phyloP scores from a whole-genome alignment of 345 rosid species.

The Eucalyptus rudis region DNA sequence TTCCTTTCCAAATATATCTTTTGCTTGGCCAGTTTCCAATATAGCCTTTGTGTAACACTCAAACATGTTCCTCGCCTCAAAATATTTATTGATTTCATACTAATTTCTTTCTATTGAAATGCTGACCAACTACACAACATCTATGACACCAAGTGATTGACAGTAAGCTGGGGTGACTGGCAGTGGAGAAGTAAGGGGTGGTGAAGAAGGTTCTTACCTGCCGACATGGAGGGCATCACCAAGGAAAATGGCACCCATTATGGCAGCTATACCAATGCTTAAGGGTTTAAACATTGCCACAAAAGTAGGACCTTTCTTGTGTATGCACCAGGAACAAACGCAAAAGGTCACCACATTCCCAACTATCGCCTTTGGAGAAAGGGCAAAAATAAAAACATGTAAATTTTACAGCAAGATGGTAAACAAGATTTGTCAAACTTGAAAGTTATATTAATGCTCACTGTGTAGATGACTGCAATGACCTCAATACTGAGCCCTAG shows the following conservation, averaged over 20 bases:
- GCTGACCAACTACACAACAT: background rate
- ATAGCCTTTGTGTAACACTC: background rate
- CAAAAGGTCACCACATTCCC: slow-evolving; percentile 19
- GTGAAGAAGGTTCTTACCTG: slow-evolving; percentile 11
- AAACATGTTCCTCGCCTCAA: background rate
- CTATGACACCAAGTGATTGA: background rate
- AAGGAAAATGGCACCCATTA: slow-evolving; percentile 27
- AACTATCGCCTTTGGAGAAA: slow-evolving; percentile 19
- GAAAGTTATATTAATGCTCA: background rate
- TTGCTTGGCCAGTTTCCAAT: background rate
- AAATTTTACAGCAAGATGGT: background rate
- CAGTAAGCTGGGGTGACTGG: background rate
- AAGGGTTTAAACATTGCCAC: slow-evolving; percentile 53
- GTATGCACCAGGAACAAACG: slow-evolving; percentile 27
- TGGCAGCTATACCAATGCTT: slow-evolving; percentile 37
- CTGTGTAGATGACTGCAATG: slow-evolving; percentile 24
- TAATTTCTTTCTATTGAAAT: background rate
- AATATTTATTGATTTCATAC: background rate
- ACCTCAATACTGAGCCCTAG: slow-evolving; percentile 19
- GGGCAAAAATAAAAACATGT: background rate
- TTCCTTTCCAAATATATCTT: background rate
- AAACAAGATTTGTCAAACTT: background rate
- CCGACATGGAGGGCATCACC: slow-evolving; percentile 36
- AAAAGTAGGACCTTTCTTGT: slow-evolving; percentile 43
- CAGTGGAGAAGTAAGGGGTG: background rate